Base-by-base conservation (phyloP, 169 alveolate species). In the Plasmodium vinckei region DNA sequence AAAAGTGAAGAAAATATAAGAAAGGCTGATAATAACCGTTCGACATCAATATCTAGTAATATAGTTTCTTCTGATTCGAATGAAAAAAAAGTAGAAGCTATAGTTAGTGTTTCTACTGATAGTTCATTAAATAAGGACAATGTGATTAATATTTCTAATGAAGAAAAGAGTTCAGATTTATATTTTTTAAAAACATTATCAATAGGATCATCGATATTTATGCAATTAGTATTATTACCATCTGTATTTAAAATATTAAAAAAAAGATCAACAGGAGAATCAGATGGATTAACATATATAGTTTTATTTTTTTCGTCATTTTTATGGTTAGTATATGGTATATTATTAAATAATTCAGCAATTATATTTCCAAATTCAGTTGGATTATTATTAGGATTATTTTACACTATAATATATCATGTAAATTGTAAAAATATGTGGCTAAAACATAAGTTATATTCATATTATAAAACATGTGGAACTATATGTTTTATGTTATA, bases 261-360 rank as follows among this genome's bases (percentile, higher is more conserved):
- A 77, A 87, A 87, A 53, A 90, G 59, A 54, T 65, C 94, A 25
- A 91, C 95, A 25, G 93, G 93, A 13, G 93, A 79, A 39, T 71
- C 91, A 42, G 92, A 90, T 56, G 88, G 92, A 13, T 72, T 93
- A 17, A 82, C 87, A 46, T 93, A 88, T 69, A 88, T 91, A 17
- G 90, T 93, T 7, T 70, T 89, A 44, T 92, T 93, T 13, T 87
- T 91, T 72, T 87, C 95, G 21, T 79, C 88, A 5, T 89, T 91
- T 87, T 84, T 91, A 25, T 93, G 94, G 94, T 71, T 94, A 21
- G 92, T 93, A 4, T 93, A 93, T 79, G 95, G 94, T 0, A 57
- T 75, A 19, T 51, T 93, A 21, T 25, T 92, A 64, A 72, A 47
- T 46, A 93, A 93, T 64, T 49, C 87, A 13, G 87, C 93, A 9